phyloP scores from a whole-genome alignment of 768 basidiomycete species.

The Tylopilus balloui region DNA sequence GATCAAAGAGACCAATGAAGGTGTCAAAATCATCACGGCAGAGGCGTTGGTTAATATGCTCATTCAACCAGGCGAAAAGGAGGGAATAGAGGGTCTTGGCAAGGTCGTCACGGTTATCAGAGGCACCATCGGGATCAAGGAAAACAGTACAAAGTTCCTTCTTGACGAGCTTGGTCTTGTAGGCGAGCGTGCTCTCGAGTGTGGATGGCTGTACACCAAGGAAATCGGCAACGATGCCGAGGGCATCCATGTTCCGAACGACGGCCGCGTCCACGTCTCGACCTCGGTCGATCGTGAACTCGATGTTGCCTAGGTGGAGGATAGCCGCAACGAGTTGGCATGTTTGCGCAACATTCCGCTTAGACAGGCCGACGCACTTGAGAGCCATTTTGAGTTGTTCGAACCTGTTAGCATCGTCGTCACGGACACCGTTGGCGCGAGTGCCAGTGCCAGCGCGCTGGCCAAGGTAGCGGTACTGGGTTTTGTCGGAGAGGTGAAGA shows the following conservation, averaged over 20 bases:
- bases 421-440: slow-evolving; percentile 45
- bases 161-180: slow-evolving; percentile 88
- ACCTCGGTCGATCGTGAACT: slow-evolving; percentile 79
- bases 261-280: slow-evolving; percentile 92
- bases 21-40: slow-evolving; percentile 90
- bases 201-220: slow-evolving; percentile 72
- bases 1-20: slow-evolving; percentile 90
- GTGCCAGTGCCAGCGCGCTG: slow-evolving; percentile 49
- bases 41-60: slow-evolving; percentile 91
- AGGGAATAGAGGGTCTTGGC: slow-evolving; percentile 92
- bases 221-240: slow-evolving; percentile 87
- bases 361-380: slow-evolving; percentile 90
- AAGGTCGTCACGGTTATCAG: slow-evolving; percentile 90
- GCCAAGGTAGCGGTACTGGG: slow-evolving; percentile 83
- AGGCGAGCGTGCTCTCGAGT: slow-evolving; percentile 78
- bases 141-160: slow-evolving; percentile 98
- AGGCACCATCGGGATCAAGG: slow-evolving; percentile 89
- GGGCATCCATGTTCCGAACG: slow-evolving; percentile 77
- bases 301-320: slow-evolving; percentile 92
- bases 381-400: slow-evolving; percentile 93
- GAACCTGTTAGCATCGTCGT: slow-evolving; percentile 84
- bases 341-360: slow-evolving; percentile 90
- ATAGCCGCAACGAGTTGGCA: slow-evolving; percentile 95
- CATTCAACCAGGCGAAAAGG: slow-evolving; percentile 94
- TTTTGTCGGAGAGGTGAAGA: slow-evolving; percentile 76